A percentile compares a stretch with the other conserved stretches of the same genome.
These are phyloP conservation scores for Hortiboletus campestris DNA, from an alignment of 768 basidiomycete species.

Conservation along the genomic window DNA sequence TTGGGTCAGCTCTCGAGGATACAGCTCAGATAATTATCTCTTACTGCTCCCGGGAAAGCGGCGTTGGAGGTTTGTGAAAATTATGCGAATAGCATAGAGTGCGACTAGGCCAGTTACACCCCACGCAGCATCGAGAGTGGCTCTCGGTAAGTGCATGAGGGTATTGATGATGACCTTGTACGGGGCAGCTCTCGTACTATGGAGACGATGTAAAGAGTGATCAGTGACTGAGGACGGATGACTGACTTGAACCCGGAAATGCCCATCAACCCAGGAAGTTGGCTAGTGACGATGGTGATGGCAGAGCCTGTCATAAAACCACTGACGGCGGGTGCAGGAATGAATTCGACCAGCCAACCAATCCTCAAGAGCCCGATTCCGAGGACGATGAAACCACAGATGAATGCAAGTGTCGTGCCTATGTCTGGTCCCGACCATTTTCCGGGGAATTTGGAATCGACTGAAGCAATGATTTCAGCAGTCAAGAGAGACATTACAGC, in stretches of 20 bases:
- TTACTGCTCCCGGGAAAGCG: constrained; percentile 63
- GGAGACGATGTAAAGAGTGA: constrained; percentile 1
- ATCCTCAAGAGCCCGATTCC: constrained; percentile 85
- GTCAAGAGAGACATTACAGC: constrained; percentile 96
- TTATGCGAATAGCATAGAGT: constrained; percentile 67
- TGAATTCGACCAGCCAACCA: constrained; percentile 96
- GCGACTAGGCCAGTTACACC: constrained; percentile 73
- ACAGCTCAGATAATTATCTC: constrained; percentile 13
- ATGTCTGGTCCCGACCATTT: constrained; percentile 70
- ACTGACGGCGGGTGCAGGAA: constrained; percentile 79
- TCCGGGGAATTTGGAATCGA: constrained; percentile 53
- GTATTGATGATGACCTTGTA: constrained; percentile 92
- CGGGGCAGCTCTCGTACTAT: constrained; percentile 79
- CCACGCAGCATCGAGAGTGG: constrained; percentile 83
- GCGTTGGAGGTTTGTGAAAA: constrained; percentile 48
- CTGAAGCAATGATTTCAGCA: constrained; percentile 72
- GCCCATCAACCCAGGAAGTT: constrained; percentile 89
- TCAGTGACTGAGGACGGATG: neutral
- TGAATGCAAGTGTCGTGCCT: constrained; percentile 79
- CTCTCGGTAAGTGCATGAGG: constrained; percentile 73
- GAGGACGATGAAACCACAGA: constrained; percentile 89
- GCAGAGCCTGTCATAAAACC: constrained; percentile 99
- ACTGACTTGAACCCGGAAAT: constrained; percentile 79
- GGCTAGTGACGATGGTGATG: constrained; percentile 83
- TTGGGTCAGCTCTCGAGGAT: neutral